Evolutionary conservation across 2,329 filamentous ascomycete genomes (phyloP).

Genomic region (Ophiostoma sp.): DNA sequence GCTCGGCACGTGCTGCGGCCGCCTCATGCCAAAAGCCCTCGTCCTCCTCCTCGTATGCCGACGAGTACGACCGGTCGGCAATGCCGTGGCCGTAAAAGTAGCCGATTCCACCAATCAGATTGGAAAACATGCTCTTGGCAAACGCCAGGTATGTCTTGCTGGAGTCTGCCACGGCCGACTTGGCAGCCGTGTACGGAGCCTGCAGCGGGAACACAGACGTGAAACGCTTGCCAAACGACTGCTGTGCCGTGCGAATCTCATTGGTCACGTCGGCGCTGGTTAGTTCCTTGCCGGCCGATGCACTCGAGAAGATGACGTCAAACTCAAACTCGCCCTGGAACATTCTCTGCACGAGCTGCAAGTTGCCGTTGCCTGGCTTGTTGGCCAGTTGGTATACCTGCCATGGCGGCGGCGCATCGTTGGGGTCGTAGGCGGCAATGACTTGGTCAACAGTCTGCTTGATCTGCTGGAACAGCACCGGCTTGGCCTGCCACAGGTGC

Average conservation of each 20-base stretch:
- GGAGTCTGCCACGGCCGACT: background rate
- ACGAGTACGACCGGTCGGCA: constrained; percentile 84
- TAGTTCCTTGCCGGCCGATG: constrained; percentile 54
- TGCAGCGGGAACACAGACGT: constrained; percentile 65
- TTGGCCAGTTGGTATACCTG: constrained; percentile 78
- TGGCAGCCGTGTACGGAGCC: constrained; percentile 64
- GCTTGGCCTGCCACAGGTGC: constrained; percentile 78
- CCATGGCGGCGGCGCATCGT: constrained; percentile 72
- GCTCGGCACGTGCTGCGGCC: constrained; percentile 67
- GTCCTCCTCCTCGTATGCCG: constrained; percentile 89
- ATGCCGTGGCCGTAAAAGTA: constrained; percentile 89
- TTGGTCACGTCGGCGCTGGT: constrained; percentile 61
- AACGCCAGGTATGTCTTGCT: constrained; percentile 64
- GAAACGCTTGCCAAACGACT: constrained; percentile 71
- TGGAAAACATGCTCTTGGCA: constrained; percentile 87
- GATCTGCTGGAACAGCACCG: constrained; percentile 49
- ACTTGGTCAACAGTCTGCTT: constrained; percentile 48
- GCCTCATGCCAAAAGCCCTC: constrained; percentile 95
- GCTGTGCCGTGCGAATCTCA: constrained; percentile 60
- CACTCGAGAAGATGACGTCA: constrained; percentile 83
- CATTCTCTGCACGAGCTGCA: constrained; percentile 84
- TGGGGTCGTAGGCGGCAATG: constrained; percentile 45
- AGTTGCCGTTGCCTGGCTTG: constrained; percentile 64
- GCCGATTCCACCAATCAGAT: constrained; percentile 86
- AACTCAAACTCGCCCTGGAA: constrained; percentile 91